Conservation (phyloP, 2,329 filamentous ascomycete species). For the Aspergillus nomiae region DNA sequence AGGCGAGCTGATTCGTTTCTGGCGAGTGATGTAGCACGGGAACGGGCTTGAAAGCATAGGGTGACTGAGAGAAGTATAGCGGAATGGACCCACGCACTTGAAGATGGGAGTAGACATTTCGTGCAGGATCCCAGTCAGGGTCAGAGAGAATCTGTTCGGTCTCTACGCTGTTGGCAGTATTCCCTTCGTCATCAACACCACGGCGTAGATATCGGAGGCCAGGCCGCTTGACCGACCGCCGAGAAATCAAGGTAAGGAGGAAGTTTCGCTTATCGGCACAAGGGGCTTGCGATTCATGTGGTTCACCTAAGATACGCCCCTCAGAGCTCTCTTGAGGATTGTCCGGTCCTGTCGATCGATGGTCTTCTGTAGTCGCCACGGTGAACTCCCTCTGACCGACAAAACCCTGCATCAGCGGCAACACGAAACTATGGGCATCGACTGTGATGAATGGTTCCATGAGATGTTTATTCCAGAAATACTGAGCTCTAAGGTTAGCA, state of each 20-base stretch:
- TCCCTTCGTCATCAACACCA: slow-evolving; percentile 86
- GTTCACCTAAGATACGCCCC: slow-evolving; percentile 47
- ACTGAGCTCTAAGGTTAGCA: slow-evolving; percentile 46
- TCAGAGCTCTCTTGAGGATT: slow-evolving; percentile 24
- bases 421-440: slow-evolving; percentile 69
- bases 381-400: slow-evolving; percentile 83
- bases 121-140: slow-evolving; percentile 62
- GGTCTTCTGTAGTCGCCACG: slow-evolving; percentile 53
- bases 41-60: slow-evolving; percentile 87
- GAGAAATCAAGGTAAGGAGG: slow-evolving; percentile 87
- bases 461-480: slow-evolving; percentile 89
- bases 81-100: slow-evolving; percentile 91
- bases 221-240: slow-evolving; percentile 80
- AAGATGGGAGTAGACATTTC: slow-evolving; percentile 76
- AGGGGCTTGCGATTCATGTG: slow-evolving; percentile 28
- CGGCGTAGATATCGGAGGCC: slow-evolving; percentile 87
- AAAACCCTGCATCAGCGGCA: slow-evolving; percentile 93
- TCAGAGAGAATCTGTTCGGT: slow-evolving; percentile 90
- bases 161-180: slow-evolving; percentile 87
- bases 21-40: slow-evolving; percentile 79
- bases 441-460: slow-evolving; percentile 71
- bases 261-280: slow-evolving; percentile 53
- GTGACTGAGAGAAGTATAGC: slow-evolving; percentile 91
- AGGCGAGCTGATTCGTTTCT: slow-evolving; percentile 75
- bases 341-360: slow-evolving; percentile 14